phyloP scores from a whole-genome alignment of 163 green algal genomes.

The Chlorella variabilis region DNA sequence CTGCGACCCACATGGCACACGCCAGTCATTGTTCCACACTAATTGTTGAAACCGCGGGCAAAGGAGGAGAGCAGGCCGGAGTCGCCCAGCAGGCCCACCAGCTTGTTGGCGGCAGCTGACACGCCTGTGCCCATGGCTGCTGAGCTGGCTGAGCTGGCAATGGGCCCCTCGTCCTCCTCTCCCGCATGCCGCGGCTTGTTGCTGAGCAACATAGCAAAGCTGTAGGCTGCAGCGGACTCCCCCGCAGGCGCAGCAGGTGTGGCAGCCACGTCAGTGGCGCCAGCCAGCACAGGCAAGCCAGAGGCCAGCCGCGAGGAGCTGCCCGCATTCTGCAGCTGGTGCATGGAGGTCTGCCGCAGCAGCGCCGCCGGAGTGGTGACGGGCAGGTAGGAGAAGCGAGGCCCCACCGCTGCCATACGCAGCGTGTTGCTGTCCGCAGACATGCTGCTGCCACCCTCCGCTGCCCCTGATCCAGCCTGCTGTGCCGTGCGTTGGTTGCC shows the following conservation, averaged over 20 bases:
- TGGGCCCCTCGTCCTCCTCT: not conserved
- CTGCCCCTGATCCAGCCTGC: constrained; percentile 42
- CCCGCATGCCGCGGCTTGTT: not conserved
- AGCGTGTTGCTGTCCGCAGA: constrained; percentile 81
- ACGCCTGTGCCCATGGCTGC: constrained; percentile 28
- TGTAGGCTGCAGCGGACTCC: constrained; percentile 20
- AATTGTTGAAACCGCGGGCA: constrained; percentile 3
- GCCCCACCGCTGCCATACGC: constrained; percentile 67
- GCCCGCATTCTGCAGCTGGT: not conserved
- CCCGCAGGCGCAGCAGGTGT: too few species aligned
- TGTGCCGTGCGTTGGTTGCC: not conserved
- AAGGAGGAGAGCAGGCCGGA: constrained; percentile 30
- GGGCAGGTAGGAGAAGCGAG: constrained; percentile 91
- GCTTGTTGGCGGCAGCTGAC: constrained; percentile 40
- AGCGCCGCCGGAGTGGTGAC: constrained; percentile 70
- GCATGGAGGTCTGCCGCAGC: constrained; percentile 28
- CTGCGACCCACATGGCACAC: too few species aligned
- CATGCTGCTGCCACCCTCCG: constrained; percentile 48
- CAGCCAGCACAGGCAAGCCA: not conserved
- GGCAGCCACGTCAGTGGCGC: too few species aligned
- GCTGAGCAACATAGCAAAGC: constrained; percentile 27
- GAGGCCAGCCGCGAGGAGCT: not conserved
- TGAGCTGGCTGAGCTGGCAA: not conserved
- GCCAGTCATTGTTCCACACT: too few species aligned
- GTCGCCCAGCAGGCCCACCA: constrained; percentile 49